Evolutionary conservation across 192 early-diverging fungal genomes (phyloP), one percentile per base, ranked within the genome.

Genomic region (Coemansia sp.): DNA sequence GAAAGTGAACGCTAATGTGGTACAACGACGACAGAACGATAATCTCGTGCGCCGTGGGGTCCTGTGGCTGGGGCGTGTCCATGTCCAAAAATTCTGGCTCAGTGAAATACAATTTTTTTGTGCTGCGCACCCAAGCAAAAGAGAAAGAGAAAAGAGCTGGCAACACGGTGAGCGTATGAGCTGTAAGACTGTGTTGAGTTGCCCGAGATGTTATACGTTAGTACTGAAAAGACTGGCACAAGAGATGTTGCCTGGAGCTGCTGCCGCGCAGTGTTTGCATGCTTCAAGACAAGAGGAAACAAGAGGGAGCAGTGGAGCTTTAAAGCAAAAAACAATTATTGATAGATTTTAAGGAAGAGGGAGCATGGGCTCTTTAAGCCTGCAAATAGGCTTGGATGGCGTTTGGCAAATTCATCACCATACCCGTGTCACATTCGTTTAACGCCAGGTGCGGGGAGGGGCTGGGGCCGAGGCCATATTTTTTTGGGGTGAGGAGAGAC

Each of bases 1-100:
- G 75, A 52, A 62, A 78, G 61, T 78, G 75, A 2, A 78, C 64
- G 70, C 76, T 79, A 45, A 79, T 67, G 50, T 79, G 76, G 66
- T 79, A 73, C 20, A 45, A 11, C 19, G 66, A 60, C 51, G 76
- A 69, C 45, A 79, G 53, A n/a, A 79, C 57, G 37, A 79, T 66
- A 38, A 79, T 79, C 66, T 79, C 76, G 61, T 79, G 76, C 18
- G 76, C 76, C 45, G 67, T 79, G 12, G 67, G 67, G 56, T 79
- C 71, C 61, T 73, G 66, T n/a, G 69, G 65, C 41, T 73, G 70
- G n/a, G 65, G 65, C 37, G 32, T 47, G 4, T 50, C 57, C 66
- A 68, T 68, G 9, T 16, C 51, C 6, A 32, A 11, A 19, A 24
- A 23, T 53, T 53, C 53, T 54, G 47, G 32, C 49, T 11, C 23